These are phyloP conservation scores for Colletotrichum euphorbiae DNA, from an alignment of 2,329 filamentous ascomycete genomes.

Conservation along the genomic window DNA sequence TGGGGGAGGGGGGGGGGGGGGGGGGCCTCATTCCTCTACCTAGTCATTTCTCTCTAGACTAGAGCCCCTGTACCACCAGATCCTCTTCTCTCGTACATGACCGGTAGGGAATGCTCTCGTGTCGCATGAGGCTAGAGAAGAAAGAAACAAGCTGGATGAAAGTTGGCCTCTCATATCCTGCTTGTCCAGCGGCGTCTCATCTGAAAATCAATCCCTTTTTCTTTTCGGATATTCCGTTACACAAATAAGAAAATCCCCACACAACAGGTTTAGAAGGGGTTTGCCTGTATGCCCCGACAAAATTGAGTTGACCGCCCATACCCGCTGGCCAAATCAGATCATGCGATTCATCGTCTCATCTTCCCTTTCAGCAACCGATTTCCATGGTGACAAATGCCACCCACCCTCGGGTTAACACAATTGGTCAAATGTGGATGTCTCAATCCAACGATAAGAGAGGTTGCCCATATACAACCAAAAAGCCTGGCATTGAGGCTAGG, in stretches of 20 bases:
- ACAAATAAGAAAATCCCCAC: slow-evolving; percentile 22
- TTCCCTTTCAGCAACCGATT: slow-evolving; percentile 14
- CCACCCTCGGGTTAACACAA: slow-evolving; percentile 5
- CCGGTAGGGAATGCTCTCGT: slow-evolving; percentile 18
- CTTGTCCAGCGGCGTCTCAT: slow-evolving; percentile 28
- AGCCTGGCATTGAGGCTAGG: slow-evolving; percentile 19
- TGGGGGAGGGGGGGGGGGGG: too few relatives aligned
- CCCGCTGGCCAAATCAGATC: slow-evolving; percentile 36
- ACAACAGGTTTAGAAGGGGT: slow-evolving; percentile 36
- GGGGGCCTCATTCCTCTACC: slow-evolving; percentile 27
- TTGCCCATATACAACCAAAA: slow-evolving; percentile 25
- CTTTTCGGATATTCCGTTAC: slow-evolving; percentile 25
- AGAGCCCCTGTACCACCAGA: slow-evolving; percentile 9
- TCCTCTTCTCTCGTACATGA: slow-evolving; percentile 8
- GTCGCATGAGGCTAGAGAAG: slow-evolving; percentile 13
- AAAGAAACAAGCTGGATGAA: slow-evolving; percentile 2
- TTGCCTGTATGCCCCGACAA: slow-evolving; percentile 33
- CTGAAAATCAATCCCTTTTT: slow-evolving; percentile 31
- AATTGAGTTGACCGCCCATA: slow-evolving; percentile 33
- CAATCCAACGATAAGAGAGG: slow-evolving; percentile 31
- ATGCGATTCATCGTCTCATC: slow-evolving; percentile 37
- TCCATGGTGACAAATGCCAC: slow-evolving; percentile 17
- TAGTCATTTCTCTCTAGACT: slow-evolving; percentile 16
- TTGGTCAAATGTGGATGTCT: slow-evolving; percentile 26
- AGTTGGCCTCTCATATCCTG: slow-evolving; percentile 1